Base-by-base conservation (phyloP, 2,329 filamentous ascomycete species). In the Pezicula radicicola region DNA sequence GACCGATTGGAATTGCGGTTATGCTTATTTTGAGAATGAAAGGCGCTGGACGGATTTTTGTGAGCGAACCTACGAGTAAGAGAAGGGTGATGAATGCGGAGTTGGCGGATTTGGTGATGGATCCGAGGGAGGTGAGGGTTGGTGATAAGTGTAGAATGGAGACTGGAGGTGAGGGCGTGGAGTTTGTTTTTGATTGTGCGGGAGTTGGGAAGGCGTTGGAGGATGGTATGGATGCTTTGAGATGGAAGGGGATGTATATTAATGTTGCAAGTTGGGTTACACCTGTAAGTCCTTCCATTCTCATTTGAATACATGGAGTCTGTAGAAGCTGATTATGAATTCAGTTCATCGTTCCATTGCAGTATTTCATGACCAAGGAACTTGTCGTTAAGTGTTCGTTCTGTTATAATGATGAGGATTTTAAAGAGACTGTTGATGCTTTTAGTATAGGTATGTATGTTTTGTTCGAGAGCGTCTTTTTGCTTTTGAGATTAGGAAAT, bases 351-450 rank as follows among this genome's bases (percentile, higher is more conserved):
- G 35, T 49, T 9, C 46, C 41, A 16, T 6, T 12, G 18, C 15
- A 13, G n/a, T n/a, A 13, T 30, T 43, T 49, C n/a, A 28, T 52
- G 30, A 15, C 33, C 30, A 53, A 52, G 46, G 50, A 52, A 35
- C 39, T 52, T 33, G 8, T 18, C 16, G 36, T 50, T 13, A 53
- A 50, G 27, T 30, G 27, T 18, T 49, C 41, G 16, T 41, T 46
- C n/a, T 18, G 41, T 15, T 53, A 53, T 18, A 43, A 21, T 21
- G 46, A 49, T n/a, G n/a, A 52, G n/a, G 50, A 52, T 36, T 49
- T 52, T 30, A 33, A 18, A 36, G 51, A 49, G 19, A 46, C 42
- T 9, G 47, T 53, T 7, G 42, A 49, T 27, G 41, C 33, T 35
- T 53, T 52, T n/a, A 15, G 40, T 21, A 39, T 1, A 18, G 46